phyloP scores from a whole-genome alignment of 2,329 filamentous ascomycete species.

The Xylariaceae sp. region DNA sequence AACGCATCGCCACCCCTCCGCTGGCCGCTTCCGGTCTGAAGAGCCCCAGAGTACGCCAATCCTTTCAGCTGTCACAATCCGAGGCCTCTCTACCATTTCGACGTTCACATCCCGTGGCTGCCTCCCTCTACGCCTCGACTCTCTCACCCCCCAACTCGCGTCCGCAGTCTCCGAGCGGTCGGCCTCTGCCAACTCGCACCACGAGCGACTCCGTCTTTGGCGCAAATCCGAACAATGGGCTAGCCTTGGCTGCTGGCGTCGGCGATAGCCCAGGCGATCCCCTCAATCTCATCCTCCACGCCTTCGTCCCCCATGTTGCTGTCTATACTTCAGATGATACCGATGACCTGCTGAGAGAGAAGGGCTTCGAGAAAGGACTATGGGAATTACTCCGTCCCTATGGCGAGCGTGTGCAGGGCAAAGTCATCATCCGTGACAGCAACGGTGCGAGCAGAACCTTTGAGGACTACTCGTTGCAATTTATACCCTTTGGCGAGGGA shows the following conservation, averaged over 20 bases:
- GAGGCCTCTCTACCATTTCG: conserved; percentile 53
- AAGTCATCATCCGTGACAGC: conserved; percentile 87
- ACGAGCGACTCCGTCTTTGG: conserved; percentile 58
- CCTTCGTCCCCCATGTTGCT: conserved; percentile 85
- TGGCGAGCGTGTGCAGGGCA: conserved; percentile 81
- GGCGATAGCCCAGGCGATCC: conserved; percentile 51
- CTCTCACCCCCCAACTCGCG: conserved; percentile 65
- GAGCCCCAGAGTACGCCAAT: conserved; percentile 59
- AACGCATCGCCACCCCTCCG: conserved; percentile 67
- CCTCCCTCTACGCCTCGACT: conserved; percentile 62
- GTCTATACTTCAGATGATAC: conserved; percentile 85
- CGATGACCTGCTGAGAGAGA: conserved; percentile 72
- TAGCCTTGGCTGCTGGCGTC: conserved; percentile 39
- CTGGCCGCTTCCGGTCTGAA: conserved; percentile 58
- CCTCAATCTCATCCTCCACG: conserved; percentile 67
- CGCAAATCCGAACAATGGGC: conserved; percentile 39
- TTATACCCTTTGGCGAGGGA: conserved; percentile 65
- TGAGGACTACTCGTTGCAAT: conserved; percentile 88
- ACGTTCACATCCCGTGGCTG: conserved; percentile 52
- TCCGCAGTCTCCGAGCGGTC: conserved; percentile 62
- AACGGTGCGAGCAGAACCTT: conserved; percentile 76
- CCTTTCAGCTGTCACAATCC: conserved; percentile 48
- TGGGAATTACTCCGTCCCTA: conserved; percentile 86
- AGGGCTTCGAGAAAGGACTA: conserved; percentile 79
- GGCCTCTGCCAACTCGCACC: conserved; percentile 53